Percentiles rank a stretch among this genome's conserved stretches.
Evolutionary conservation across 495 filamentous ascomycete genomes (phyloP).

Genomic region (Xylaria scruposa): DNA sequence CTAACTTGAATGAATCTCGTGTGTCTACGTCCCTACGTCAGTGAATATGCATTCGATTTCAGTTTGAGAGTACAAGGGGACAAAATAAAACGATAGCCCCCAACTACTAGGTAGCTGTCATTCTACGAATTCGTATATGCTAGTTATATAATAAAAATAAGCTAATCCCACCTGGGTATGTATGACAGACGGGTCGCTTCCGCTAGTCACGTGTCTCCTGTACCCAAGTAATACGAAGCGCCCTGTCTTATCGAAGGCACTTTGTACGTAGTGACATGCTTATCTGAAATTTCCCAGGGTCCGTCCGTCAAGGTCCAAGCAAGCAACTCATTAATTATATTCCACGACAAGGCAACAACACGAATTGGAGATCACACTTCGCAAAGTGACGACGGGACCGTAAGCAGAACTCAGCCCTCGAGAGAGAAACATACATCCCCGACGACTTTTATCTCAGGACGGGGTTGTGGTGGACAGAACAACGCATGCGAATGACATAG

Average conservation of each 20-base stretch:
- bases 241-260: background rate
- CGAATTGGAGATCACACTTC: background rate
- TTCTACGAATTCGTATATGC: no score
- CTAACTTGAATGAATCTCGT: background rate
- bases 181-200: background rate
- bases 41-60: background rate
- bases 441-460: background rate
- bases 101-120: no score
- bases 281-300: conserved; percentile 9
- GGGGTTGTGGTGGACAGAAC: background rate
- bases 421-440: background rate
- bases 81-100: background rate
- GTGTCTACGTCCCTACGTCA: background rate
- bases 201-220: background rate
- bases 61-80: background rate
- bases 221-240: no score
- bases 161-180: background rate
- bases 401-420: background rate
- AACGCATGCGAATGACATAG: background rate
- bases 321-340: no score
- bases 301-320: background rate
- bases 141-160: background rate
- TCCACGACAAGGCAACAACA: background rate
- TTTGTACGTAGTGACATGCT: background rate
- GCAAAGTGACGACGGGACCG: background rate